These are phyloP conservation scores for Neoascochyta sp. DNA, from an alignment of 2,329 filamentous ascomycete species.

Conservation along the genomic window DNA sequence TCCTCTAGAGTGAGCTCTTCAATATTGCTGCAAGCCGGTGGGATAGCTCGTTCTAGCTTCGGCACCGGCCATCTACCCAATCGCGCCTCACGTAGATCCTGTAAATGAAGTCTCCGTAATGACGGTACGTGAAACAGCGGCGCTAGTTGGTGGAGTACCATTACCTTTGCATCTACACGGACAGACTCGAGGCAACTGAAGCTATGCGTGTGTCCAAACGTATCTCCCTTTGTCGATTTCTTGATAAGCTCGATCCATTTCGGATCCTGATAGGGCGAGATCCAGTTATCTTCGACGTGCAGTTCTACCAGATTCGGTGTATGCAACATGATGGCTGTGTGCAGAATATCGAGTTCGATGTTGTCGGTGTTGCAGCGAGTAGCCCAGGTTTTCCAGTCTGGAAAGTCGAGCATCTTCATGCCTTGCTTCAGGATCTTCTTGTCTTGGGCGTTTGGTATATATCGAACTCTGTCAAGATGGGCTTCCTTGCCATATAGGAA, in stretches of 20 bases:
- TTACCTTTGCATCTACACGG: slow-evolving; percentile 10
- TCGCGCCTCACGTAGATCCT: slow-evolving; percentile 6
- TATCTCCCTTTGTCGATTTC: slow-evolving; percentile 8
- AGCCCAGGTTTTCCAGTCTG: slow-evolving; percentile 27
- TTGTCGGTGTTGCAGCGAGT: slow-evolving; percentile 15
- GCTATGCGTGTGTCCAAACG: slow-evolving; percentile 13
- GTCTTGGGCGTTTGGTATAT: slow-evolving; percentile 19
- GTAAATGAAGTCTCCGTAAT: slow-evolving; percentile 15
- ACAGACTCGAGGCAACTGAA: slow-evolving; percentile 19
- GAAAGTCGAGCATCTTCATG: slow-evolving; percentile 14
- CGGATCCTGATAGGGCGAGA: slow-evolving; percentile 8
- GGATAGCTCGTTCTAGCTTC: slow-evolving; percentile 13
- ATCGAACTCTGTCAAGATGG: slow-evolving; percentile 5
- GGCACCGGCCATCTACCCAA: slow-evolving; percentile 3
- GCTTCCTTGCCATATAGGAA: slow-evolving; percentile 13
- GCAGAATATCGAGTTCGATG: slow-evolving; percentile 14
- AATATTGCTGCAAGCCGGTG: slow-evolving; percentile 12
- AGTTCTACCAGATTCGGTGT: slow-evolving; percentile 20
- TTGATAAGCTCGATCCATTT: slow-evolving; percentile 22
- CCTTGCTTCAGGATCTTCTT: slow-evolving; percentile 27
- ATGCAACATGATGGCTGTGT: slow-evolving; percentile 22
- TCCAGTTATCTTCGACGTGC: slow-evolving; percentile 12
- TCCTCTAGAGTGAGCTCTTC: slow-evolving; percentile 14
- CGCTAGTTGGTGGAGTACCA: slow-evolving; percentile 10
- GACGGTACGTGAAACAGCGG: slow-evolving; percentile 23